These are phyloP conservation scores for Batkoa obscura DNA, from an alignment of 371 early-diverging fungal species.

Conservation along the genomic window DNA sequence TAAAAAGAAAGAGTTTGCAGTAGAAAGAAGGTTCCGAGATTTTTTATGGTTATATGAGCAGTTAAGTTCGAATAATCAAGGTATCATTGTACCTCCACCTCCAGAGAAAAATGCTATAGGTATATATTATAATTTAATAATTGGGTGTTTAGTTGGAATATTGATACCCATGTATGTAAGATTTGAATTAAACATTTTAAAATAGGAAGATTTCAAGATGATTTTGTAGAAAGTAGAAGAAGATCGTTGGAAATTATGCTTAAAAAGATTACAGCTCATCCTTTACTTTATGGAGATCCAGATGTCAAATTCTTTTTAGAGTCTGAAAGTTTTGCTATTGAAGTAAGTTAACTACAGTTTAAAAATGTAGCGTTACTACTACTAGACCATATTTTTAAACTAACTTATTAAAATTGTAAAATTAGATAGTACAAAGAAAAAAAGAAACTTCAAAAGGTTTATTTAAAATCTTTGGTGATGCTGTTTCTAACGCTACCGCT, in stretches of 20 bases:
- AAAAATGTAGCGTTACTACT: no score
- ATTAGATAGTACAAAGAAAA: no score
- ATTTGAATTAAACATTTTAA: neutral
- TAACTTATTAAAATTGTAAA: no score
- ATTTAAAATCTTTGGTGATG: constrained; percentile 31
- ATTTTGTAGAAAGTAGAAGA: constrained; percentile 80
- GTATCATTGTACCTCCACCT: constrained; percentile 80
- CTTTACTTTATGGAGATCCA: constrained; percentile 60
- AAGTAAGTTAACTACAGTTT: no score
- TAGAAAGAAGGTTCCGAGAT: constrained; percentile 59
- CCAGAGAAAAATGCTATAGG: constrained; percentile 85
- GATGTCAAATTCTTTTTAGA: constrained; percentile 75
- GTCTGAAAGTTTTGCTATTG: constrained; percentile 59
- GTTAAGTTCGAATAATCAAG: constrained; percentile 58
- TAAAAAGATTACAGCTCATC: constrained; percentile 61
- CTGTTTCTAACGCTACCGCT: constrained; percentile 20
- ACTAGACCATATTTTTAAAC: no score
- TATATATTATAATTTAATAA: no score
- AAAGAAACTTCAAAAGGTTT: constrained; percentile 24
- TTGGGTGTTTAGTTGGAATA: no score
- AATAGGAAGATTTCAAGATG: constrained; percentile 79
- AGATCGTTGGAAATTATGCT: constrained; percentile 67
- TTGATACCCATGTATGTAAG: no score
- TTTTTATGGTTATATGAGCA: constrained; percentile 87
- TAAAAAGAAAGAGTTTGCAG: neutral